phyloP scores from a whole-genome alignment of 495 filamentous ascomycete species.

The Penicillium diatomitis region DNA sequence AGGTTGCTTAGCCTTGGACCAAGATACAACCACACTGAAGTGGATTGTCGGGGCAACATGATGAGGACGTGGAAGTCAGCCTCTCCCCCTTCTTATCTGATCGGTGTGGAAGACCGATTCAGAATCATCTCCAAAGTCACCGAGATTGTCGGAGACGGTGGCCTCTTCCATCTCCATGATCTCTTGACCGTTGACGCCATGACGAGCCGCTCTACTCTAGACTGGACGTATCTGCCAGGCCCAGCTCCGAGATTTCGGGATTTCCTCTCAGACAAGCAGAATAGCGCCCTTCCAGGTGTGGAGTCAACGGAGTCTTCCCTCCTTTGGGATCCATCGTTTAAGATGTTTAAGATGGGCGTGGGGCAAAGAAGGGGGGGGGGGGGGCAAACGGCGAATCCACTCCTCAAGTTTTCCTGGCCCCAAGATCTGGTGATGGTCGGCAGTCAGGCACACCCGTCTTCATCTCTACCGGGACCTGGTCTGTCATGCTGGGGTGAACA shows the following conservation, averaged over 20 bases:
- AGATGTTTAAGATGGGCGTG: constrained; percentile 4
- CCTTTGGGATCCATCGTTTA: constrained; percentile 10
- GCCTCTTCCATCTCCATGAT: not conserved
- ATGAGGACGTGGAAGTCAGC: no score
- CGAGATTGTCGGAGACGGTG: no score
- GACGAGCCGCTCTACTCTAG: no score
- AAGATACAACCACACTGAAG: no score
- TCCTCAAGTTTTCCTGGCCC: not conserved
- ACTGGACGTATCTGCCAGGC: not conserved
- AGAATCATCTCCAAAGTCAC: no score
- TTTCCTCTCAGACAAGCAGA: constrained; percentile 5
- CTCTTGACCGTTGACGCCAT: not conserved
- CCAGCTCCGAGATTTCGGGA: constrained; percentile 14
- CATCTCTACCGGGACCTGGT: no score
- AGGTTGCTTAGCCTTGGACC: no score
- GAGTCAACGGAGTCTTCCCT: constrained; percentile 7
- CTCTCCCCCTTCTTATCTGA: no score
- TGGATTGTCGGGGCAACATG: no score
- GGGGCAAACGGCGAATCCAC: constrained; percentile 5
- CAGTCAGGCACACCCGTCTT: constrained; percentile 9
- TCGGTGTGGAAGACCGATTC: no score
- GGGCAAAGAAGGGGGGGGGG: constrained; percentile 1
- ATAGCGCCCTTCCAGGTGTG: constrained; percentile 5
- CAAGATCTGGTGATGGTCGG: constrained; percentile 7
- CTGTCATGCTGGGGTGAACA: no score